These are phyloP conservation scores for Boletus sensibilis DNA, from an alignment of 768 basidiomycete genomes.

Conservation along the genomic window DNA sequence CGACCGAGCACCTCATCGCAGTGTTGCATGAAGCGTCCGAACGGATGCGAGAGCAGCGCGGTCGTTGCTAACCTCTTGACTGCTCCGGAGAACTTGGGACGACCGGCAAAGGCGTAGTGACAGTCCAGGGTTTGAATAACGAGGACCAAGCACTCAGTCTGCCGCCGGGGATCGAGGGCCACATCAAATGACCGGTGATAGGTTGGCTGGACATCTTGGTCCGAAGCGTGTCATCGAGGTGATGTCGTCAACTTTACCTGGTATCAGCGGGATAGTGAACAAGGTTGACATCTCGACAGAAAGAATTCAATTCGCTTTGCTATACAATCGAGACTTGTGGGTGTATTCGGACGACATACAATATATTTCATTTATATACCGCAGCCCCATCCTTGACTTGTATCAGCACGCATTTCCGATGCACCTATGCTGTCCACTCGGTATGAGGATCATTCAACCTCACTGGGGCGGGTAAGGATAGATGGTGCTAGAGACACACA, in stretches of 20 bases:
- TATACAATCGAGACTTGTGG: not conserved
- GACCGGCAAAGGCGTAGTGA: slow-evolving; percentile 10
- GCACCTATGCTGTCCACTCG: not conserved
- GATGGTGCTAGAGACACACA: slow-evolving; percentile 26
- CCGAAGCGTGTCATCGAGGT: not conserved
- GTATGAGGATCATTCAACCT: slow-evolving; percentile 1
- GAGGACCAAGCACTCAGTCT: not conserved
- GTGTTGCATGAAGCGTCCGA: slow-evolving; percentile 49
- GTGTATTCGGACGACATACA: not conserved
- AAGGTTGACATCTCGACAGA: not conserved
- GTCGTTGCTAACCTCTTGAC: slow-evolving; percentile 47
- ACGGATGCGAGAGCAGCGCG: slow-evolving; percentile 51
- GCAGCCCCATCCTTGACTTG: not conserved
- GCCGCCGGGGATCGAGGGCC: not conserved
- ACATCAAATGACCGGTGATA: not conserved
- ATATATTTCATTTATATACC: not conserved
- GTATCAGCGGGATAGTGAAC: no score
- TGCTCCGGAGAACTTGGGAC: slow-evolving; percentile 25
- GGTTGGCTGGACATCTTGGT: not conserved
- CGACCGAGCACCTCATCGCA: no score
- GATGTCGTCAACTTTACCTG: not conserved
- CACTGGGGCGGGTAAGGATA: slow-evolving; percentile 21
- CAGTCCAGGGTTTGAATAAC: not conserved
- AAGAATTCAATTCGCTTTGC: not conserved
- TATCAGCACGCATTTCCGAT: not conserved